A percentile compares a stretch with the other conserved stretches of the same genome.
phyloP scores from a whole-genome alignment of 208 protist species.

The Lotmaria passim region DNA sequence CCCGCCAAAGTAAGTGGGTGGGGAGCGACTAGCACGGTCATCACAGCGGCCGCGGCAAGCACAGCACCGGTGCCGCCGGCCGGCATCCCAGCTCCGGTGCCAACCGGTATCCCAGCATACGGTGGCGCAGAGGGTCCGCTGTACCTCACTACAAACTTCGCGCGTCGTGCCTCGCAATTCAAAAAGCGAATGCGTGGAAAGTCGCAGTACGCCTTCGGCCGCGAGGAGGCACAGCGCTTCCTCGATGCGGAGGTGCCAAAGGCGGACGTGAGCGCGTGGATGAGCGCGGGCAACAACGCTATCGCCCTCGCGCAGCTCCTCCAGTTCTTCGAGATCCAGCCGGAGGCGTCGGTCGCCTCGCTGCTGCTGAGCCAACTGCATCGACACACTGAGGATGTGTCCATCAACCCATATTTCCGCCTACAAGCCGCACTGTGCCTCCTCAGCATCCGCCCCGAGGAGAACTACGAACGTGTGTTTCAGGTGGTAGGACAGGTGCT shows the following conservation, averaged over 20 bases:
- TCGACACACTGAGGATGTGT: constrained; percentile 57
- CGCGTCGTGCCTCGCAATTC: constrained; percentile 48
- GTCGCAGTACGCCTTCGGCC: constrained; percentile 67
- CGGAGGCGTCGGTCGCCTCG: constrained; percentile 59
- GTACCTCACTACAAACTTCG: constrained; percentile 50
- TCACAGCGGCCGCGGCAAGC: background rate
- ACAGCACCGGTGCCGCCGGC: background rate
- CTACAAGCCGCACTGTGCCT: constrained; percentile 49
- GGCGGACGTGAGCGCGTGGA: constrained; percentile 58
- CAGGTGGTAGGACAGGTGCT: constrained; percentile 57
- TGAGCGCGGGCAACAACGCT: constrained; percentile 76
- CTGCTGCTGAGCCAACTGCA: constrained; percentile 71
- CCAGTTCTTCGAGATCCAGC: constrained; percentile 78
- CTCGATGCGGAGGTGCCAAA: constrained; percentile 82
- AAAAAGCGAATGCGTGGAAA: constrained; percentile 69
- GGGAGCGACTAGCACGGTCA: background rate
- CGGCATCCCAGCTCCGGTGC: background rate
- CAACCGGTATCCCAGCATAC: background rate
- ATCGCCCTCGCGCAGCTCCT: constrained; percentile 76
- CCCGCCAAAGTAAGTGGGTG: constrained; percentile 3
- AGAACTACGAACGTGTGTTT: constrained; percentile 80
- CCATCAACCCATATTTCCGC: constrained; percentile 20
- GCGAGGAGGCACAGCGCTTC: constrained; percentile 77
- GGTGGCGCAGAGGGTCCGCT: background rate
- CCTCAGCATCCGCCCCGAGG: constrained; percentile 50